Evolutionary conservation across 352 stramenopile species (phyloP).

Genomic region (Globisporangium solare): DNA sequence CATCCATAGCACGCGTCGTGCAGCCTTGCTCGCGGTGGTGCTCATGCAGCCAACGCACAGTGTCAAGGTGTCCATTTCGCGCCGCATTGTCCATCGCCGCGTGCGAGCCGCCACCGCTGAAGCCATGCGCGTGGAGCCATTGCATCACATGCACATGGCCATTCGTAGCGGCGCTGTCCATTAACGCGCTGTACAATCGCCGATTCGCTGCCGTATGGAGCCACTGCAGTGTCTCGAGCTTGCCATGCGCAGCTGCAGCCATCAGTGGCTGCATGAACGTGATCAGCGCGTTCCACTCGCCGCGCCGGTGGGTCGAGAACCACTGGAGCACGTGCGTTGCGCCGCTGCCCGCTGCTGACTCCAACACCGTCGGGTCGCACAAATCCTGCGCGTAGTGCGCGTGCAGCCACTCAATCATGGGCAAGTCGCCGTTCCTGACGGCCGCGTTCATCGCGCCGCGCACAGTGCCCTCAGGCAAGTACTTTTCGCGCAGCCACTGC

Average conservation of each 20-base stretch:
- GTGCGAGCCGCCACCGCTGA: slow-evolving; percentile 44
- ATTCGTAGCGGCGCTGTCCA: slow-evolving; percentile 10
- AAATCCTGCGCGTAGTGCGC: slow-evolving; percentile 3
- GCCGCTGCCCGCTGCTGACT: not conserved
- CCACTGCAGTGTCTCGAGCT: not conserved
- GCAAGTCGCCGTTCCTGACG: slow-evolving; percentile 6
- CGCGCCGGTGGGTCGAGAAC: not conserved
- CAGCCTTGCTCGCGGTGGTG: slow-evolving; percentile 41
- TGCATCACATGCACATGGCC: slow-evolving; percentile 17
- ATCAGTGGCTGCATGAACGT: not conserved
- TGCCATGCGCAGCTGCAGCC: not conserved
- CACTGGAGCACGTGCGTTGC: slow-evolving; percentile 3
- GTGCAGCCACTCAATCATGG: slow-evolving; percentile 19
- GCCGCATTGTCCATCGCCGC: slow-evolving; percentile 69
- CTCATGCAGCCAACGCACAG: slow-evolving; percentile 57
- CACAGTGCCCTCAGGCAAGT: not conserved
- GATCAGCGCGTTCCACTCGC: slow-evolving; percentile 4
- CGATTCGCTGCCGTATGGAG: slow-evolving; percentile 1
- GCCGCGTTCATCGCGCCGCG: slow-evolving; percentile 10
- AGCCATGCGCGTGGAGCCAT: slow-evolving; percentile 54
- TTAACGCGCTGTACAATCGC: slow-evolving; percentile 11
- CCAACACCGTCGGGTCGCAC: slow-evolving; percentile 1
- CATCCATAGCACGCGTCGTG: slow-evolving; percentile 7
- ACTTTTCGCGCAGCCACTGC: slow-evolving; percentile 8
- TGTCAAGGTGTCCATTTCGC: slow-evolving; percentile 43